A percentile compares a stretch with the other conserved stretches of the same genome.
Conservation (phyloP, 2,329 filamentous ascomycete genomes). For the Pseudogymnoascus sp. region DNA sequence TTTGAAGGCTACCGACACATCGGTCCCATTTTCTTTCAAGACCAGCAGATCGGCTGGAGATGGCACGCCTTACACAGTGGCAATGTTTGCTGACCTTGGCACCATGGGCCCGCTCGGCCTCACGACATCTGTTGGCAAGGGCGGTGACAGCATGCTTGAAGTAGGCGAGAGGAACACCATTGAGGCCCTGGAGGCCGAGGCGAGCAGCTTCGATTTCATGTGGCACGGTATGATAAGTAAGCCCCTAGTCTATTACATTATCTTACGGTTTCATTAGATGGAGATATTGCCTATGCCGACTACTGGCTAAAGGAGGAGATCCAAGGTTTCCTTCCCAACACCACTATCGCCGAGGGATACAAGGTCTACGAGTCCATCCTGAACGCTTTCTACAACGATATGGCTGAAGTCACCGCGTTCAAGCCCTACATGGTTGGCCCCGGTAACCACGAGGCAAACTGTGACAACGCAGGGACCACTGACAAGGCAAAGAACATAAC, state of each 20-base stretch:
- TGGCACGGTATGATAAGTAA: slow-evolving; percentile 13
- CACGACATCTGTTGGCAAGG: slow-evolving; percentile 12
- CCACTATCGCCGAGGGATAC: slow-evolving; percentile 41
- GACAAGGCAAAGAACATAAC: slow-evolving; percentile 34
- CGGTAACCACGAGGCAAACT: slow-evolving; percentile 52
- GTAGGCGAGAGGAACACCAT: slow-evolving; percentile 15
- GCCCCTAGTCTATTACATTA: not conserved
- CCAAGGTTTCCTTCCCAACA: slow-evolving; percentile 29
- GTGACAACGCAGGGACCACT: slow-evolving; percentile 25
- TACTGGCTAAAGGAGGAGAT: slow-evolving; percentile 36
- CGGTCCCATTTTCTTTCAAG: slow-evolving; percentile 18
- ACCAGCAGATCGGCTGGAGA: slow-evolving; percentile 19
- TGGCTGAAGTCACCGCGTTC: slow-evolving; percentile 43
- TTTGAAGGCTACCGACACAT: not conserved
- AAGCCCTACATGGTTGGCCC: slow-evolving; percentile 51
- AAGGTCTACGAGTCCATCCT: slow-evolving; percentile 47
- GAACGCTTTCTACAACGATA: slow-evolving; percentile 48
- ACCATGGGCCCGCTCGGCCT: slow-evolving; percentile 15
- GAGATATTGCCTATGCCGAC: slow-evolving; percentile 50
- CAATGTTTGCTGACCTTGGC: slow-evolving; percentile 17
- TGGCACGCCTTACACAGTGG: slow-evolving; percentile 19
- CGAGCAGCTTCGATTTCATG: slow-evolving; percentile 15
- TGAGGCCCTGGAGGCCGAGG: slow-evolving; percentile 9
- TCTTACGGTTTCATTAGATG: slow-evolving; percentile 2
- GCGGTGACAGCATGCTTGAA: slow-evolving; percentile 2